Percentiles rank a stretch among this genome's conserved stretches.
These are phyloP conservation scores for Hypoxylon sp. DNA, from an alignment of 2,329 filamentous ascomycete species.

Conservation along the genomic window DNA sequence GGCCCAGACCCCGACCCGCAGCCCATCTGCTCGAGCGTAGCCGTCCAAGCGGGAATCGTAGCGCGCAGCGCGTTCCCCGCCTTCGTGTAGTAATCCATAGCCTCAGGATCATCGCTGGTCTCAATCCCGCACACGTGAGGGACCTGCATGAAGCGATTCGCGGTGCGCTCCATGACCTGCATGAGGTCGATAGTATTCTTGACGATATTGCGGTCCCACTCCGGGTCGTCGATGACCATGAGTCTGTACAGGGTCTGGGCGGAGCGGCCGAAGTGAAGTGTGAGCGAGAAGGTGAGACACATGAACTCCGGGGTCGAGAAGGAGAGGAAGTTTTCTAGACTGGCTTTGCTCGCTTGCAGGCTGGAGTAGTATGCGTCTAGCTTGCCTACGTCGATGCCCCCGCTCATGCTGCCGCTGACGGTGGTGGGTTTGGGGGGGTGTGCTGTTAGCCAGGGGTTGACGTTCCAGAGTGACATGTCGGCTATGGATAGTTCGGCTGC, in stretches of 20 bases:
- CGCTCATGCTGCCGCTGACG: background rate
- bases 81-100: constrained; percentile 45
- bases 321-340: constrained; percentile 49
- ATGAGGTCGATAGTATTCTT: constrained; percentile 46
- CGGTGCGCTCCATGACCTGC: constrained; percentile 41
- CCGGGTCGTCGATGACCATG: constrained; percentile 49
- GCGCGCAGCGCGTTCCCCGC: constrained; percentile 43
- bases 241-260: constrained; percentile 53
- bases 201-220: constrained; percentile 48
- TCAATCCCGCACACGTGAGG: constrained; percentile 42
- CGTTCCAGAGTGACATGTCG: constrained; percentile 54
- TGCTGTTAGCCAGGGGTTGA: constrained; percentile 37
- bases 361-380: constrained; percentile 48
- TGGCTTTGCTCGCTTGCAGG: constrained; percentile 46
- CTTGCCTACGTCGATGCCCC: constrained; percentile 36
- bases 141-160: constrained; percentile 42
- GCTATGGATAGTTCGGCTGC: constrained; percentile 57
- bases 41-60: constrained; percentile 47
- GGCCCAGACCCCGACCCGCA: constrained; percentile 1
- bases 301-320: constrained; percentile 44
- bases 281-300: constrained; percentile 46
- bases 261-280: constrained; percentile 50
- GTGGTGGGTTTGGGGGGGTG: constrained; percentile 5
- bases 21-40: constrained; percentile 44
- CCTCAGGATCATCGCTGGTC: constrained; percentile 32